Percentiles rank a stretch among this genome's conserved stretches.
phyloP scores from a whole-genome alignment of 768 basidiomycete species.

The Podaxis sp. region DNA sequence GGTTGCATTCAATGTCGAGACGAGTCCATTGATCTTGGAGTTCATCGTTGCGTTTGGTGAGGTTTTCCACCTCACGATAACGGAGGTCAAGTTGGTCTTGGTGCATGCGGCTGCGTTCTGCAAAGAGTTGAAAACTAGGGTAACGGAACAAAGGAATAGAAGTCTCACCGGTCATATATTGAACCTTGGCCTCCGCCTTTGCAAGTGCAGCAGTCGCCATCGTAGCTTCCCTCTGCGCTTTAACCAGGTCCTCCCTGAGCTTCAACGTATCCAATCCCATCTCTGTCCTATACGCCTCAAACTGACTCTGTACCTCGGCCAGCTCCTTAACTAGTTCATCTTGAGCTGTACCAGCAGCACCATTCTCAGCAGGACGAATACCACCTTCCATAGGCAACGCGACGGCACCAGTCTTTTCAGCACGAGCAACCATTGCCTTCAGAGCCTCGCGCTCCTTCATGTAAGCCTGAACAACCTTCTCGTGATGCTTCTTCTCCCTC shows the following conservation, averaged over 20 bases:
- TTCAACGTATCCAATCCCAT: slow-evolving; percentile 76
- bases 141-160: slow-evolving; percentile 4
- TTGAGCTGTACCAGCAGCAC: neutral
- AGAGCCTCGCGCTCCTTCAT: slow-evolving; percentile 88
- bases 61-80: slow-evolving; percentile 61
- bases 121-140: neutral
- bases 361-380: slow-evolving; percentile 1
- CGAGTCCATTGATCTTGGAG: slow-evolving; percentile 74
- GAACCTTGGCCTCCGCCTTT: slow-evolving; percentile 80
- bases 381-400: slow-evolving; percentile 20
- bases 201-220: slow-evolving; percentile 68
- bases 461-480: slow-evolving; percentile 73
- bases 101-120: slow-evolving; percentile 70
- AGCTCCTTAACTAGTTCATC: slow-evolving; percentile 58
- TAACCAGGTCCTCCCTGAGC: slow-evolving; percentile 67
- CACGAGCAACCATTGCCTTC: slow-evolving; percentile 67
- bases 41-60: slow-evolving; percentile 68
- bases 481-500: slow-evolving; percentile 68
- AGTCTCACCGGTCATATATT: slow-evolving; percentile 69
- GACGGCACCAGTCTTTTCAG: slow-evolving; percentile 33
- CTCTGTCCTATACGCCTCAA: slow-evolving; percentile 78
- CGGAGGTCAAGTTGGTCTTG: slow-evolving; percentile 69
- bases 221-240: slow-evolving; percentile 67
- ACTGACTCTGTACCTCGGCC: slow-evolving; percentile 72
- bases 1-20: slow-evolving; percentile 71